Base-by-base conservation (phyloP, 441 rosid species). In the Brassica hybrid region DNA sequence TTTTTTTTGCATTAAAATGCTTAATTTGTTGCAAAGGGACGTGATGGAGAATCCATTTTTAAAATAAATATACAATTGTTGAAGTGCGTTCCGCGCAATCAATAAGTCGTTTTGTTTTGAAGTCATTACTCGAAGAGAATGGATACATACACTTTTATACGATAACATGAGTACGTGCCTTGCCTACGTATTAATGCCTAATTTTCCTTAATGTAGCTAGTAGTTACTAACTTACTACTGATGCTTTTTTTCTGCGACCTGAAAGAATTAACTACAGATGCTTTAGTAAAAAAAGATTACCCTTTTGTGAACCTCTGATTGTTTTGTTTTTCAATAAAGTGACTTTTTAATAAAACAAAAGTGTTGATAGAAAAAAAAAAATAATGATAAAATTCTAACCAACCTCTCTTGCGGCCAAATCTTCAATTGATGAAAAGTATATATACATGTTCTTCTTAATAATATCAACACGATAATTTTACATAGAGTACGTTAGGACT, bases 1-100 rank as follows among this genome's bases (percentile, higher is more conserved):
- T 70, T 70, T 36, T n/a, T 60, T 76, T 25, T n/a, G 58, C 32
- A 27, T 27, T 27, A 27, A 27, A 27, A 60, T 68, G 69, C 79
- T 13, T 48, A 75, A 13, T 75, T 48, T 60, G 43, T 63, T 76
- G 34, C 58, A 69, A n/a, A 3, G 79, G 36, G 63, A 23, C 23
- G 65, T 70, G 67, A 41, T 36, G 64, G n/a, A n/a, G 11, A 59
- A 16, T 65, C 27, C 7, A n/a, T 21, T 30, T n/a, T 9, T 12
- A 3, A 54, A 8, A 67, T 5, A 21, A 32, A 32, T 10, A 17
- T 5, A 18, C 18, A 64, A 38, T 36, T 41, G 69, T 41, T 65
- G 54, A 17, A 65, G 14, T 65, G 69, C 10, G 27, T 65, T 30
- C 9, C 6, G 34, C 21, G 13, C n/a, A 52, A 52, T 52, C 45